Evolutionary conservation across 1,139 yeast species (phyloP), one percentile per base, ranked within the genome.

Genomic region (Zygoascus meyerae): DNA sequence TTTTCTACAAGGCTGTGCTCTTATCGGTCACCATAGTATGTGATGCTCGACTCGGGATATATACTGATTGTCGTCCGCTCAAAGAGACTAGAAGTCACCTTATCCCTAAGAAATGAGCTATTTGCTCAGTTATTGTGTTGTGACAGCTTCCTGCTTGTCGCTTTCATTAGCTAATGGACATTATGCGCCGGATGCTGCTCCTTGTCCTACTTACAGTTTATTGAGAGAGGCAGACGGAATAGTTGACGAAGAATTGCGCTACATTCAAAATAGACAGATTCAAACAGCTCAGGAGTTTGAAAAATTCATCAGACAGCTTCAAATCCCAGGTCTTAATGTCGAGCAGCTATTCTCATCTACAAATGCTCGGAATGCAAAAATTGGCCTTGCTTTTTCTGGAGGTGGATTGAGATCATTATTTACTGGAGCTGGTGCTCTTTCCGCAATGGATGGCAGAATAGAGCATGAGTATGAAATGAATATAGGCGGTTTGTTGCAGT

Each of bases 371-470:
- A 34, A 39, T 8, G 44, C 33, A 6, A 43, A 34, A 15, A 68
- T 80, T 11, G 83, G 81, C 0, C 52, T 81, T 8, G 80, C 85
- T 0, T 61, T 83, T 28, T 81, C 89, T 4, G 92, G 92, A 3
- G 92, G 92, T 9, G 87, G 89, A 0, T 81, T 79, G 55, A 66
- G 90, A 50, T 76, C 90, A 1, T 76, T 83, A 78, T 60, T 83
- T 10, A 72, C 75, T 2, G 84, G 83, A 1, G 83, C 83, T 1
- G 92, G 92, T 1, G 55, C 50, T 5, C 33, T 53, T 14, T 53
- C 58, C 7, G 55, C 59, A 7, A 38, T 57, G 29, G 61, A 57
- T 34, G 52, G 53, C 14, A 54, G 58, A 15, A 38, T 42, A 32
- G 42, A 40, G 11, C 49, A 51, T n/a, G 18, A 18, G 11, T 32